These are phyloP conservation scores for Porphyridium purpureum DNA, from an alignment of 23 red algal genomes.

Conservation along the genomic window DNA sequence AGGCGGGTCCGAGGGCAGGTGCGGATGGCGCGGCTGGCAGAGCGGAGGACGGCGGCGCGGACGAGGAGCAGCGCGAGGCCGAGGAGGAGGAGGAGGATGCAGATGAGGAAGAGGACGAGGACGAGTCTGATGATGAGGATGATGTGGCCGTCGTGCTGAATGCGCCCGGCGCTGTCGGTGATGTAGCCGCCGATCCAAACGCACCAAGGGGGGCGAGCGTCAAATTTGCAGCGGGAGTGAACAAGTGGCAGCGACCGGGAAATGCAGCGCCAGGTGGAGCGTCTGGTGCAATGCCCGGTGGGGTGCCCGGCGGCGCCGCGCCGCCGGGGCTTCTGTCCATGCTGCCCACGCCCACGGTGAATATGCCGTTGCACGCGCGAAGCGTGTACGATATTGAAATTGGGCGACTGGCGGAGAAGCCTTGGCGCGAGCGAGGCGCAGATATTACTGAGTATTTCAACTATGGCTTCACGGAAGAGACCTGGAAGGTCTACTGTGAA, in stretches of 20 bases:
- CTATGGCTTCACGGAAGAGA: slow-evolving; percentile 98
- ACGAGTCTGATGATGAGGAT: not conserved
- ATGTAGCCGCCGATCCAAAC: not conserved
- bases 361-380: slow-evolving; percentile 31
- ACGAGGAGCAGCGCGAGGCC: not conserved
- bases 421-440: slow-evolving; percentile 80
- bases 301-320: not conserved
- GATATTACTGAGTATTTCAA: slow-evolving; percentile 96
- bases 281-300: not conserved
- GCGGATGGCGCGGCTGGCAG: not conserved
- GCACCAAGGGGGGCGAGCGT: not conserved
- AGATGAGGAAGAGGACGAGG: not conserved
- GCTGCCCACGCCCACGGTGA: slow-evolving; percentile 66
- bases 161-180: not conserved
- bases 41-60: not conserved
- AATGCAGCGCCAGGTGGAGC: not conserved
- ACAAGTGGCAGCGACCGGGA: not conserved
- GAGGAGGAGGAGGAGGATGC: not conserved
- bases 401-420: slow-evolving; percentile 85
- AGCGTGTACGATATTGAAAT: slow-evolving; percentile 92
- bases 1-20: too few relatives aligned
- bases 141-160: not conserved
- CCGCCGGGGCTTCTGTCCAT: slow-evolving; percentile 26
- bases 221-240: not conserved
- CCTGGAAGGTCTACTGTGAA: slow-evolving; percentile 97